Evolutionary conservation across 1,139 yeast genomes (phyloP).

Genomic region (Diutina pseudorugosa): DNA sequence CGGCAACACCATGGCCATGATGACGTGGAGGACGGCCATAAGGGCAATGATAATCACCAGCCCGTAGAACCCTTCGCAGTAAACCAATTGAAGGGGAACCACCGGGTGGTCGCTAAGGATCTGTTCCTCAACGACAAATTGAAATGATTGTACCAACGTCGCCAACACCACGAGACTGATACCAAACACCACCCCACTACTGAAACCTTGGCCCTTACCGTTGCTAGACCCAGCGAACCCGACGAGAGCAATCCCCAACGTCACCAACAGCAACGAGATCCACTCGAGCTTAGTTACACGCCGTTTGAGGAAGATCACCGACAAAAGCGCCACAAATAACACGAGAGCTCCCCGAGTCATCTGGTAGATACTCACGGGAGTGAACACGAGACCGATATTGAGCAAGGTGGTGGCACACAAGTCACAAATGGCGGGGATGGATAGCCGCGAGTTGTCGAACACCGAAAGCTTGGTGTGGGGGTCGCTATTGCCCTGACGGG

Average conservation of each 20-base stretch:
- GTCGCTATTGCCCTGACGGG: conserved; percentile 6
- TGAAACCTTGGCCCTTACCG: conserved; percentile 8
- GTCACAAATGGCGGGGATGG: conserved; percentile 65
- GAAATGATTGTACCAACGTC: conserved; percentile 58
- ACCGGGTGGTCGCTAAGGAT: conserved; percentile 42
- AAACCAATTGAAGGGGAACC: conserved; percentile 57
- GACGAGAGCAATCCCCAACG: conserved; percentile 59
- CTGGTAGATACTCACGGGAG: conserved; percentile 77
- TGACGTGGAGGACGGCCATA: conserved; percentile 31
- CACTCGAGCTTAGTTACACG: conserved; percentile 53
- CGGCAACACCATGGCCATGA: conserved; percentile 23
- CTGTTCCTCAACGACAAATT: conserved; percentile 71
- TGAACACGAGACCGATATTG: conserved; percentile 62
- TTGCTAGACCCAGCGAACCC: conserved; percentile 51
- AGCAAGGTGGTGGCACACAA: conserved; percentile 62
- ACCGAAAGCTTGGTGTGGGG: conserved; percentile 5
- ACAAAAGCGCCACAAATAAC: conserved; percentile 62
- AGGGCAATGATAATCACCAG: conserved; percentile 28
- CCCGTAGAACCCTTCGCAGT: conserved; percentile 68
- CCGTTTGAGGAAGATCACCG: conserved; percentile 50
- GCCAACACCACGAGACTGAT: conserved; percentile 47
- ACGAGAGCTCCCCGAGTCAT: conserved; percentile 78
- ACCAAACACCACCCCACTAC: conserved; percentile 35
- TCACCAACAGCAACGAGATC: conserved; percentile 49
- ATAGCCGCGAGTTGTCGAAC: conserved; percentile 17